Base-by-base conservation (phyloP, 495 filamentous ascomycete genomes). In the Neurospora hispaniola region DNA sequence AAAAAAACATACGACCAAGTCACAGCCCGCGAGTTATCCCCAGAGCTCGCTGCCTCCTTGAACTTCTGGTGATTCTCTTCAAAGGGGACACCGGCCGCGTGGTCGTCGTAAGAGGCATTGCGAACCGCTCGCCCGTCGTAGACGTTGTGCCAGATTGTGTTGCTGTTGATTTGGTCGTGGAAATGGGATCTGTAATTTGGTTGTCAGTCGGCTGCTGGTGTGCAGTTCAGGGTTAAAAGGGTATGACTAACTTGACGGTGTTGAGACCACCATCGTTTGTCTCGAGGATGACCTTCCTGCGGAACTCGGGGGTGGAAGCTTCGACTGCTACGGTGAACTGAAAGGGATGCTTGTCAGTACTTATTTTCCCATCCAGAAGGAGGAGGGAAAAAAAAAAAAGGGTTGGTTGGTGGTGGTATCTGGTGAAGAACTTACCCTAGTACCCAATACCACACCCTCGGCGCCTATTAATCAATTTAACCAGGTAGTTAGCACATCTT, bases 81-180 rank as follows among this genome's bases (percentile, higher is more conserved):
- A 68, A 90, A 82, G 5, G 82, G 69, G 72, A 86, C 79, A 0
- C 92, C 92, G 20, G 75, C 79, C 69, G 81, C 74, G 38, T 87
- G 80, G 73, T 94, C 92, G 18, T 76, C 62, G 72, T 85, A 90
- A 3, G 88, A 88, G 69, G 81, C 79, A 69, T 91, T 91, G 38
- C 88, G 78, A 39, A 94, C 83, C 16, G 85, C 89, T 2, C 93
- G 84, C 0, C 86, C 91, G 77, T 89, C 89, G 79, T 92, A 94
- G 20, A 82, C 75, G 20, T 81, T 76, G 1, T 90, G 89, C 93
- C 93, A 95, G 44, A 83, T 85, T 39, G 80, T 83, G 1, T 88
- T 91, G 4, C 90, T 89, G 23, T 90, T 82, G 23, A 94, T 82
- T 31, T 86, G 82, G 79, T 96, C 92, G 79, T 93, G 94, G 39